Base-by-base conservation (phyloP, 148 eudicot genomes). In the Tetragonia tetragonoides region DNA sequence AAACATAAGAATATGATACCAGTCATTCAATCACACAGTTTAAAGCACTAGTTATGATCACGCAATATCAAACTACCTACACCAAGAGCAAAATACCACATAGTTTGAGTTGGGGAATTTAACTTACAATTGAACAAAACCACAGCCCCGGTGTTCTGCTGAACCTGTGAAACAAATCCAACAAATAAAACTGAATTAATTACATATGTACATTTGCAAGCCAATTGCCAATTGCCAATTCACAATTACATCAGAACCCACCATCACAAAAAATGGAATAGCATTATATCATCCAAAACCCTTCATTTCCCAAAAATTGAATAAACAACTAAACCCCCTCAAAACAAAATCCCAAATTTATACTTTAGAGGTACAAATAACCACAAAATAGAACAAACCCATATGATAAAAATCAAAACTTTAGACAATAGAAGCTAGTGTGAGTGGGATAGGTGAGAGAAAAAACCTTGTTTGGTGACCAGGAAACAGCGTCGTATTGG, bases 111-210 rank as follows among this genome's bases (percentile, higher is more conserved):
- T 47, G 21, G 15, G 11, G 21, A 60, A 28, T 59, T 10, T 18
- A 78, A 88, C 98, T 89, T 88, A 95, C 98, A 92, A 94, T 78
- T 92, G 97, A 75, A 92, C 98, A 86, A 82, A 89, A 46, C 91
- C 97, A 84, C 90, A 80, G 46, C 98, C 98, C 3, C 89, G 91
- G 76, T 88, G 93, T 74, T 95, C 94, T n/a, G 87, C 81, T 44
- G 95, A 85, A 60, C 97, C 98, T 94, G 86, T 34, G 21, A 79
- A 84, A 77, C 44, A 0, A 61, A 82, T 53, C 67, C 74, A 72
- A n/a, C 5, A 60, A 17, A 23, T 62, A 18, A 37, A 47, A 65
- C 7, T 63, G 28, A 4, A 38, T 11, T 28, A 3, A 63, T 49
- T 47, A 5, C 10, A 16, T 40, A 53, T 39, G 44, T 2, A 46